These are phyloP conservation scores for Colletotrichum theobromicola DNA, from an alignment of 2,329 filamentous ascomycete genomes.

Conservation along the genomic window DNA sequence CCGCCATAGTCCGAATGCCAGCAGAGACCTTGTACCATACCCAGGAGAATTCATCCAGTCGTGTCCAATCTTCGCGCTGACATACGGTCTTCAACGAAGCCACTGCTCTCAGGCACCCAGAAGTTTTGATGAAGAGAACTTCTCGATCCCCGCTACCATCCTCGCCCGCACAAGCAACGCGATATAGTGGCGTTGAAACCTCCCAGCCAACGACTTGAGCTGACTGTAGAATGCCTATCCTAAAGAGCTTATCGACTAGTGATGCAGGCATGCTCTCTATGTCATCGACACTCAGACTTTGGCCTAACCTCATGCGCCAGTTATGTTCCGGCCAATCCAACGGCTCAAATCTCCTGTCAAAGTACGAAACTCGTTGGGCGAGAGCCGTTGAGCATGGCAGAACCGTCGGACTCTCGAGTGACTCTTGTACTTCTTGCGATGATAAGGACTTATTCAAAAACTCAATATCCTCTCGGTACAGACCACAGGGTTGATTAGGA, in stretches of 20 bases:
- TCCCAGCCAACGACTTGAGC: neutral
- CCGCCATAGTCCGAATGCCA: neutral
- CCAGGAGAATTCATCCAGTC: neutral
- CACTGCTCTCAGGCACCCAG: neutral
- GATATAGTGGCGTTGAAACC: neutral
- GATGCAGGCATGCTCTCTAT: neutral
- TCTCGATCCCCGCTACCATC: neutral
- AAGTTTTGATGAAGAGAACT: neutral
- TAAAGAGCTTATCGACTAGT: accelerated
- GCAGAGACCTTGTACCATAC: neutral
- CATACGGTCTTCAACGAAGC: neutral
- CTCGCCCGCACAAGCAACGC: neutral
- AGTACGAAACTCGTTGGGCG: neutral
- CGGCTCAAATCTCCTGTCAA: neutral
- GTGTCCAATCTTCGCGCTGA: neutral
- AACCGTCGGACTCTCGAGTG: neutral
- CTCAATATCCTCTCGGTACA: accelerated
- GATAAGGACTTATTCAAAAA: neutral
- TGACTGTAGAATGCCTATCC: neutral
- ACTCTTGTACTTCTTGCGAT: neutral
- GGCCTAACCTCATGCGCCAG: accelerated
- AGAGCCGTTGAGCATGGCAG: neutral
- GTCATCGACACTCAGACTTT: neutral
- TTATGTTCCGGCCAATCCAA: neutral
- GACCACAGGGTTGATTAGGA: neutral